A percentile compares a stretch with the other conserved stretches of the same genome.
Evolutionary conservation across 768 basidiomycete species (phyloP).

Genomic region (Leccinum ochraceum): DNA sequence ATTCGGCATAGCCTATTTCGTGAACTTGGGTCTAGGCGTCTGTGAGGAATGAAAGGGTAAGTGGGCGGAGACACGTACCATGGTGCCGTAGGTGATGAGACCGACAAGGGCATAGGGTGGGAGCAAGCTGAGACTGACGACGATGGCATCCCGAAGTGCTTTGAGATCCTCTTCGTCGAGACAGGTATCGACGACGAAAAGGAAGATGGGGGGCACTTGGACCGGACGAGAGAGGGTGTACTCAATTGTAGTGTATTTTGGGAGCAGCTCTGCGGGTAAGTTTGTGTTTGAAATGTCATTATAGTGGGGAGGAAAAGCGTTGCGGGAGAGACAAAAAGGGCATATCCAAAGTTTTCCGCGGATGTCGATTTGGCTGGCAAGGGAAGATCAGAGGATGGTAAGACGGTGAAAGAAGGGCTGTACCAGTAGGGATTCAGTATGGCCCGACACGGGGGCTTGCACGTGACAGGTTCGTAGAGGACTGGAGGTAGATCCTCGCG

Average conservation of each 20-base stretch:
- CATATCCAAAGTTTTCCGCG: slow-evolving; percentile 99
- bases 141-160: slow-evolving; percentile 91
- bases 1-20: slow-evolving; percentile 94
- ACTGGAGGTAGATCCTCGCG: slow-evolving; percentile 95
- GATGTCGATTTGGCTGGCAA: slow-evolving; percentile 91
- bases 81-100: slow-evolving; percentile 94
- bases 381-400: slow-evolving; percentile 1
- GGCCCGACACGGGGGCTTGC: slow-evolving; percentile 96
- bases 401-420: slow-evolving; percentile 22
- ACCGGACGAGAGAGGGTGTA: slow-evolving; percentile 95
- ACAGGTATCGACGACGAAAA: slow-evolving; percentile 97
- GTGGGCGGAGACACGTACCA: slow-evolving; percentile 54
- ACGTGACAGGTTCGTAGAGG: slow-evolving; percentile 97
- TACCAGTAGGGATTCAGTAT: slow-evolving; percentile 98
- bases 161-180: slow-evolving; percentile 95
- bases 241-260: slow-evolving; percentile 99
- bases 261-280: slow-evolving; percentile 91
- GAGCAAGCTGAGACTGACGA: slow-evolving; percentile 89
- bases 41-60: background rate
- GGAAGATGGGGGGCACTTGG: slow-evolving; percentile 93
- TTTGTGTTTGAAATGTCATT: slow-evolving; percentile 98
- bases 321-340: slow-evolving; percentile 96
- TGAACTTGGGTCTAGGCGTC: slow-evolving; percentile 88
- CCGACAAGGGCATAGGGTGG: slow-evolving; percentile 96
- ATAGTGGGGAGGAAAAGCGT: slow-evolving; percentile 98